Conservation (phyloP, 441 rosid species). For the Breynia disticha region DNA sequence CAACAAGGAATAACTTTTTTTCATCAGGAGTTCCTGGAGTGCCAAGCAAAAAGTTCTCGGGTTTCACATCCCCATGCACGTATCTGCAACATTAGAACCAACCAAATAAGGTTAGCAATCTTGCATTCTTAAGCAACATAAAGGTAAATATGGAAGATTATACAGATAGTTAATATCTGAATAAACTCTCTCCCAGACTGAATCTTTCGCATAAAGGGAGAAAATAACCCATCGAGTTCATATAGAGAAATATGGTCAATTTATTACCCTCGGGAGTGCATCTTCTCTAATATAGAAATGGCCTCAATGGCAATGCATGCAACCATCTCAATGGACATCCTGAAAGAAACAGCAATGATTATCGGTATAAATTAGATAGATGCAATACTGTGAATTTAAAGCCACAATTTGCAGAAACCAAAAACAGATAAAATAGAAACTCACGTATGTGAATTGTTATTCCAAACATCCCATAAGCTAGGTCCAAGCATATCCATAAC, state of each 20-base stretch:
- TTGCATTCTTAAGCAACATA: background rate
- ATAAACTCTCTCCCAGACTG: too few relatives aligned
- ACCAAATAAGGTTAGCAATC: too few relatives aligned
- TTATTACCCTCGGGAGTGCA: conserved; percentile 74
- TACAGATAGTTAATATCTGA: background rate
- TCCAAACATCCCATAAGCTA: conserved; percentile 97
- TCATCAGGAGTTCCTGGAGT: conserved; percentile 71
- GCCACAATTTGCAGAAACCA: background rate
- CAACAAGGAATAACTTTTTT: conserved; percentile 79
- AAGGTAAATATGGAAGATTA: background rate
- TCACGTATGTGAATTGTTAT: conserved; percentile 64
- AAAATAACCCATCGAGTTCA: too few relatives aligned
- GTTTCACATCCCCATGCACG: conserved; percentile 97
- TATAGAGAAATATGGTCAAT: background rate
- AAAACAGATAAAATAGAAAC: conserved; percentile 13
- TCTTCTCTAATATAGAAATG: conserved; percentile 79
- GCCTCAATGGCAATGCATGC: conserved; percentile 98
- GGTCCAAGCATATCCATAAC: conserved; percentile 96
- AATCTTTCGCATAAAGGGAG: too few relatives aligned
- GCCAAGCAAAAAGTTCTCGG: conserved; percentile 93
- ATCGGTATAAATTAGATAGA: background rate
- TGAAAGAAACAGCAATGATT: conserved; percentile 14
- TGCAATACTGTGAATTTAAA: too few relatives aligned
- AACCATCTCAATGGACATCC: conserved; percentile 96
- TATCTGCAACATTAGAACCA: conserved; percentile 32